These are phyloP conservation scores for Lactarius deliciosus DNA, from an alignment of 768 basidiomycete genomes.

Conservation along the genomic window DNA sequence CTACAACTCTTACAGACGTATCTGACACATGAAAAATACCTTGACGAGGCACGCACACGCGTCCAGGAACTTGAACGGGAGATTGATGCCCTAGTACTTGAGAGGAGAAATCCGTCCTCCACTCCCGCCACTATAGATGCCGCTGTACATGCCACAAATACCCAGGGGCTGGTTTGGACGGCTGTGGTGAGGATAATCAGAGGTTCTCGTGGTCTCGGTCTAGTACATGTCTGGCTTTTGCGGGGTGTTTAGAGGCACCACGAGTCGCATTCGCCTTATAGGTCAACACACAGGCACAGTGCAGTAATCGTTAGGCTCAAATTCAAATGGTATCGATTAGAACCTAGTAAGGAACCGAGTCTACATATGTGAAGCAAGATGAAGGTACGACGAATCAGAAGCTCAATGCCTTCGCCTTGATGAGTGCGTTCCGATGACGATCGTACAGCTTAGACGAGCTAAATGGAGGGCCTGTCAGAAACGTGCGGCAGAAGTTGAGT, in stretches of 20 bases:
- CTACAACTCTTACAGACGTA: slow-evolving; percentile 62
- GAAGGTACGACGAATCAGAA: slow-evolving; percentile 28
- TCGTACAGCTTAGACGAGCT: slow-evolving; percentile 77
- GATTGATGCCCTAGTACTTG: slow-evolving; percentile 40
- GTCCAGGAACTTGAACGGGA: slow-evolving; percentile 60
- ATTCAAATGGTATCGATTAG: slow-evolving; percentile 19
- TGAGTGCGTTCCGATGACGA: slow-evolving; percentile 60
- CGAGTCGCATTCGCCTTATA: background rate
- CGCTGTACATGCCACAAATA: background rate
- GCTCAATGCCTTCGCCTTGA: slow-evolving; percentile 57
- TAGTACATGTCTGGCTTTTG: background rate
- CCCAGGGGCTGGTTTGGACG: slow-evolving; percentile 13
- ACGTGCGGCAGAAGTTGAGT: slow-evolving; percentile 23
- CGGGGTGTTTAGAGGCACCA: background rate
- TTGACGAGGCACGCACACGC: slow-evolving; percentile 56
- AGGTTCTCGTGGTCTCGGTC: background rate
- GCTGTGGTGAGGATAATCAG: slow-evolving; percentile 2
- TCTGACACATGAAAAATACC: slow-evolving; percentile 69
- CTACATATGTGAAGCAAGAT: slow-evolving; percentile 20
- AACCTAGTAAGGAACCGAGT: slow-evolving; percentile 16
- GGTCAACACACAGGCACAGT: slow-evolving; percentile 3
- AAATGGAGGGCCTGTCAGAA: slow-evolving; percentile 19
- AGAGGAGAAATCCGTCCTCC: background rate
- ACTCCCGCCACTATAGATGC: background rate
- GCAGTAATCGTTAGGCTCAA: background rate